Percentiles rank a stretch among this genome's conserved stretches.
Evolutionary conservation across 2,329 filamentous ascomycete species (phyloP).

Genomic region (Catunica adiposa): DNA sequence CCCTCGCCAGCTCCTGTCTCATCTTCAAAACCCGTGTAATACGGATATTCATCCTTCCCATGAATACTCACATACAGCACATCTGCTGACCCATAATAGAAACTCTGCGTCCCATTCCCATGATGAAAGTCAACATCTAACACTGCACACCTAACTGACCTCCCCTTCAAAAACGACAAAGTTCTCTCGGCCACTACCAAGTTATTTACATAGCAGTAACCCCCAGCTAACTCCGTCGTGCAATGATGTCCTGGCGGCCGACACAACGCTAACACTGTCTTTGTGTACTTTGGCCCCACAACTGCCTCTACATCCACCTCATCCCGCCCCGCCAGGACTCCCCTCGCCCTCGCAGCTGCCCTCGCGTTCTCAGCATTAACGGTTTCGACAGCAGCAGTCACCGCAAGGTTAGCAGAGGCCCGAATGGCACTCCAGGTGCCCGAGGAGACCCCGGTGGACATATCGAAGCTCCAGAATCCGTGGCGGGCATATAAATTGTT

Average conservation of each 20-base stretch:
- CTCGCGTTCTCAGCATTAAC: conserved; percentile 5
- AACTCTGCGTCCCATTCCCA: conserved; percentile 19
- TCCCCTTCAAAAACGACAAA: conserved; percentile 13
- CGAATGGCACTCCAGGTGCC: conserved; percentile 16
- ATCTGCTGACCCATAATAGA: conserved; percentile 19
- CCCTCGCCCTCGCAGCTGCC: neutral
- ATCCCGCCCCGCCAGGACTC: conserved; percentile 1
- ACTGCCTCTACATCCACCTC: neutral
- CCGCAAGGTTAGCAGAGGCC: conserved; percentile 17
- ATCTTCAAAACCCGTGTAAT: conserved; percentile 16
- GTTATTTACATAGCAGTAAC: conserved; percentile 20
- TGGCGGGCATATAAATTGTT: conserved; percentile 15
- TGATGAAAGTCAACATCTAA: conserved; percentile 20
- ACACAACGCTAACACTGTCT: conserved; percentile 16
- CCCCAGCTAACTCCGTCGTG: conserved; percentile 17
- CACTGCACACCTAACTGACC: conserved; percentile 15
- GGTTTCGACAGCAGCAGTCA: conserved; percentile 13
- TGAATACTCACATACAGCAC: conserved; percentile 22
- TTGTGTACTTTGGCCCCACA: neutral
- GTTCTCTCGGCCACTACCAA: conserved; percentile 17
- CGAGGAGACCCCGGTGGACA: conserved; percentile 16
- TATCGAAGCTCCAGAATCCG: conserved; percentile 18
- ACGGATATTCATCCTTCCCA: conserved; percentile 22
- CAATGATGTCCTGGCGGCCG: conserved; percentile 19
- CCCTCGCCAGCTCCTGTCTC: conserved; percentile 16